These are phyloP conservation scores for Dendryphion nanum DNA, from an alignment of 2,329 filamentous ascomycete genomes.

Conservation along the genomic window DNA sequence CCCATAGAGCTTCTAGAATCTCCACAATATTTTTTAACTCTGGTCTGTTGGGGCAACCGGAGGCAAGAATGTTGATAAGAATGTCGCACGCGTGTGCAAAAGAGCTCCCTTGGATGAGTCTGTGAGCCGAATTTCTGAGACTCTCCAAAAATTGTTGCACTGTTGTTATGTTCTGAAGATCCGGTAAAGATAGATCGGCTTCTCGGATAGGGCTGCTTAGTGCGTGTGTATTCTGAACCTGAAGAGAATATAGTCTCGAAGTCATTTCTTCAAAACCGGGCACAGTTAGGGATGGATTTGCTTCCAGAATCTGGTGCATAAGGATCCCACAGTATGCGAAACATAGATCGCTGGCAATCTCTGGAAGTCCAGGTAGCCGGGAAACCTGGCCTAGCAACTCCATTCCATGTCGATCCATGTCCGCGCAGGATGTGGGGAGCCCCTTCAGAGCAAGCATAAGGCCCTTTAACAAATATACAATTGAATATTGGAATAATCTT, in stretches of 20 bases:
- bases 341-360: constrained; percentile 43
- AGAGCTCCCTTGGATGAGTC: constrained; percentile 26
- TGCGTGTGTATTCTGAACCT: constrained; percentile 1
- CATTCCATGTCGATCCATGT: constrained; percentile 24
- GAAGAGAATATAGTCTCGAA: constrained; percentile 8
- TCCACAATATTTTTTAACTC: constrained; percentile 16
- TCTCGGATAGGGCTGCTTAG: not conserved
- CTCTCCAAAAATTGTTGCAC: constrained; percentile 22
- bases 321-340: constrained; percentile 27
- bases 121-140: constrained; percentile 26
- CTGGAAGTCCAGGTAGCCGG: constrained; percentile 40
- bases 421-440: constrained; percentile 1
- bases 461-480: constrained; percentile 45
- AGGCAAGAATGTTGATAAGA: constrained; percentile 21
- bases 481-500: constrained; percentile 42
- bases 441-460: constrained; percentile 35
- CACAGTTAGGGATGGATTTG: constrained; percentile 4
- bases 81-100: constrained; percentile 27
- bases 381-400: constrained; percentile 37
- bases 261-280: constrained; percentile 19
- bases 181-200: not conserved
- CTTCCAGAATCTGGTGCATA: constrained; percentile 8
- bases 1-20: constrained; percentile 42
- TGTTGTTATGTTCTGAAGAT: constrained; percentile 2
- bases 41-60: constrained; percentile 1